Evolutionary conservation across 768 basidiomycete species (phyloP), one percentile per base, ranked within the genome.

Genomic region (Mrakia blollopis): DNA sequence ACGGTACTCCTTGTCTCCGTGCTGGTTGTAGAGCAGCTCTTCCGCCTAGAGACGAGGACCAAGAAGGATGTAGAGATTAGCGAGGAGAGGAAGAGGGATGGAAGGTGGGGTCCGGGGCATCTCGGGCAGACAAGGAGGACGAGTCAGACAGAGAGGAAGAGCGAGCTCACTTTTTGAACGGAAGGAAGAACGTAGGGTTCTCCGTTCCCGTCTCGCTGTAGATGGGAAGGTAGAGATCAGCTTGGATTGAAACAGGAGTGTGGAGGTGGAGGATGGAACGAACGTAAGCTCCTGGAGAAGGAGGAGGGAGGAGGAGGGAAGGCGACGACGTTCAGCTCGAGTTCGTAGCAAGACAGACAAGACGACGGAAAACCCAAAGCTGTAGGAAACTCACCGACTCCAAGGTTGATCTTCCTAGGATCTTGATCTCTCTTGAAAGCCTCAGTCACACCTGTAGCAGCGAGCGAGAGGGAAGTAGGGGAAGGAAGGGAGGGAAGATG

Each of bases 341-440:
- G 32, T 16, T 70, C 32, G n/a, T n/a, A n/a, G n/a, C n/a, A 25
- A n/a, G 23, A 65, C 28, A 54, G 21, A 9, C 16, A 52, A 37
- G 69, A 61, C 28, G 37, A 18, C 25, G 37, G 57, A 14, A 50
- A 61, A n/a, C n/a, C n/a, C n/a, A n/a, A 37, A 35, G 70, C 57
- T n/a, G 57, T 13, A n/a, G 50, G 25, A 47, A 44, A 57, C 63
- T 93, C 92, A 81, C 97, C 97, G 80, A 98, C 97, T 82, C 97
- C 97, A 77, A 99, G 87, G 86, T 98, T 99, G 82, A 99, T 96
- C 85, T 98, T 98, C 80, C 90, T 89, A 25, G 92, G 86, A 83
- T 92, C 89, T 81, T 89, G 90, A 88, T 98, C 94, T 62, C 93
- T 93, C 86, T 95, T 97, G 89, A 94, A 99, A 39, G 94, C 93